Conservation (phyloP, 2,329 filamentous ascomycete genomes). For the Colletotrichum viniferum region DNA sequence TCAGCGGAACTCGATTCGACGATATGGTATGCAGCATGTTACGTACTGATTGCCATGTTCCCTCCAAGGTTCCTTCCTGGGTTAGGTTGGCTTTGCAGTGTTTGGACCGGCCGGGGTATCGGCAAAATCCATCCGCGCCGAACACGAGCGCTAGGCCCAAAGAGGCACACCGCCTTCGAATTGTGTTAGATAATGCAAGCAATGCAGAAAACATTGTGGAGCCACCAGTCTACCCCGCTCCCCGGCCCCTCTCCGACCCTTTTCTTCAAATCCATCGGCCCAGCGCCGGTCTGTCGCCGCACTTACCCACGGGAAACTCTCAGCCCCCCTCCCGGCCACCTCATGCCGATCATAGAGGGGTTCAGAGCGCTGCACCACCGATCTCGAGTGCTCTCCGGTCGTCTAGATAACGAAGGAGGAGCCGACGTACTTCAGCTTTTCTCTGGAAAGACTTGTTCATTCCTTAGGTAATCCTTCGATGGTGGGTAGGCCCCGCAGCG, state of each 20-base stretch:
- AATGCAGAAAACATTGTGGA: not conserved
- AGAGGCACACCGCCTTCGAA: not conserved
- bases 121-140: constrained; percentile 13
- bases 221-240: not conserved
- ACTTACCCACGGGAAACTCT: not conserved
- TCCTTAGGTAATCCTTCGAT: not conserved
- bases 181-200: not conserved
- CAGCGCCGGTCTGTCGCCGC: not conserved
- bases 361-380: not conserved
- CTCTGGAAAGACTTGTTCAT: not conserved
- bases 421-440: not conserved
- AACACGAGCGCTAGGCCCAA: not conserved
- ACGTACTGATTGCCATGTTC: constrained; percentile 9
- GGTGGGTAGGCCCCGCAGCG: not conserved
- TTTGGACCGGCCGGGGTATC: not conserved
- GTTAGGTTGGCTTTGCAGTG: not conserved
- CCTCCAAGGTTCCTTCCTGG: not conserved
- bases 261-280: not conserved
- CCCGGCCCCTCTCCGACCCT: not conserved
- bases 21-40: not conserved
- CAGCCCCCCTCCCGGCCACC: not conserved
- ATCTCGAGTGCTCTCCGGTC: not conserved
- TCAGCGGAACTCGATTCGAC: constrained; percentile 21
- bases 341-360: not conserved
- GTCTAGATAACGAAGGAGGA: not conserved